Evolutionary conservation across 306 rosid genomes (phyloP).

Genomic region (Acacia crassicarpa): DNA sequence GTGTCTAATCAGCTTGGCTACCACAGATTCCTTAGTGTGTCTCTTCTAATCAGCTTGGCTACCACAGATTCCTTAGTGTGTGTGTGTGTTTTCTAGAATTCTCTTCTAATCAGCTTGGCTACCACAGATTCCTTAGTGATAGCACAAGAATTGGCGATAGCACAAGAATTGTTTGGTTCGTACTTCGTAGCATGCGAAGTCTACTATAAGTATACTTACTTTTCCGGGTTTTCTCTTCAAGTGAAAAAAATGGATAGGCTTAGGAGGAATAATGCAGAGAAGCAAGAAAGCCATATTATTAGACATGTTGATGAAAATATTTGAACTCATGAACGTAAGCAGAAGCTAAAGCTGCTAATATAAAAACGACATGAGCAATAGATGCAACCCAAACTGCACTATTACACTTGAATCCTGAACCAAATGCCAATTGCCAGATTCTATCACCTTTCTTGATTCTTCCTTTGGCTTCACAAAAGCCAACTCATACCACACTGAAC

Average conservation of each 20-base stretch:
- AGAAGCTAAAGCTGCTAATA: constrained; percentile 1
- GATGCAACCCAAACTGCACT: background rate
- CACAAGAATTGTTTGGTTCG: constrained; percentile 15
- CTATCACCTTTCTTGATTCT: background rate
- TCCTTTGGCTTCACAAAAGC: background rate
- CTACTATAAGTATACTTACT: constrained; percentile 24
- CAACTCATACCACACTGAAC: background rate
- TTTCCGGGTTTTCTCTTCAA: background rate
- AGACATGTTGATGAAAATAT: background rate
- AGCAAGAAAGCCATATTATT: background rate
- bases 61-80: too few species aligned
- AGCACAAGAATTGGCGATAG: too few species aligned
- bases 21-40: too few species aligned
- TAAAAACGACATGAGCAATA: background rate
- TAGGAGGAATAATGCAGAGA: background rate
- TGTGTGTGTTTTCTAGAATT: too few species aligned
- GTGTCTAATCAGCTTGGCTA: too few species aligned
- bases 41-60: too few species aligned
- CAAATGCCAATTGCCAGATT: background rate
- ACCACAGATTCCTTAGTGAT: too few species aligned
- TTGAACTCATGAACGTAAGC: background rate
- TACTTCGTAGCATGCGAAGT: constrained; percentile 30
- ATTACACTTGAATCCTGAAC: background rate
- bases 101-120: too few species aligned
- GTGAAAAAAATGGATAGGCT: background rate